Evolutionary conservation across 495 filamentous ascomycete species (phyloP).

Genomic region (Aspergillus sclerotiicarbonarius): DNA sequence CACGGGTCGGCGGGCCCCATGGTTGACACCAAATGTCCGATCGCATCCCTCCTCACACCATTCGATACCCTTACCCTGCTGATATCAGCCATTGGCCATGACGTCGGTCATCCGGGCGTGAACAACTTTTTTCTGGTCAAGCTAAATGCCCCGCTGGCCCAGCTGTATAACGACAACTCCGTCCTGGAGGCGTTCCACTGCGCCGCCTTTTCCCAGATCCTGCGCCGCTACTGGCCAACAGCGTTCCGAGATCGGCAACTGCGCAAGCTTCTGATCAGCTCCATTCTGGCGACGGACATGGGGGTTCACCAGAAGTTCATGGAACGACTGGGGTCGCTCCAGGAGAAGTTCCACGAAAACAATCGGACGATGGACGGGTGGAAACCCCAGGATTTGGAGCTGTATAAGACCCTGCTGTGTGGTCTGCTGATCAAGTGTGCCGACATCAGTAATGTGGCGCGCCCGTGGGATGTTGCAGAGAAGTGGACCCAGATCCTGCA

Average conservation of each 20-base stretch:
- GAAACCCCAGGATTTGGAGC: constrained; percentile 66
- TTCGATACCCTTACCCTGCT: constrained; percentile 87
- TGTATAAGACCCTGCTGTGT: constrained; percentile 76
- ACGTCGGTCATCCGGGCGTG: constrained; percentile 95
- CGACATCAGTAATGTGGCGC: constrained; percentile 96
- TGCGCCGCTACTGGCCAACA: constrained; percentile 87
- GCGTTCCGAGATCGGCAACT: constrained; percentile 72
- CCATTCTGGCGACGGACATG: constrained; percentile 96
- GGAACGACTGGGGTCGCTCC: constrained; percentile 72
- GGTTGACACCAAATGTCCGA: constrained; percentile 50
- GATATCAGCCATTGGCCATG: constrained; percentile 93
- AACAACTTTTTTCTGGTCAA: constrained; percentile 96
- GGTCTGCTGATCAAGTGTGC: constrained; percentile 95
- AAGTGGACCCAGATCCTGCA: constrained; percentile 89
- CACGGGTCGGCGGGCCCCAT: constrained; percentile 41
- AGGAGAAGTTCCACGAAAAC: constrained; percentile 68
- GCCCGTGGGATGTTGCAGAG: constrained; percentile 74
- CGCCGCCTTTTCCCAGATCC: constrained; percentile 93
- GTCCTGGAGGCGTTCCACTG: constrained; percentile 98
- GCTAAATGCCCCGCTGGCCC: constrained; percentile 91
- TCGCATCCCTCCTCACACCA: constrained; percentile 70
- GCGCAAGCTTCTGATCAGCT: constrained; percentile 88
- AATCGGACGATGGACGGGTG: constrained; percentile 59
- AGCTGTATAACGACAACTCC: constrained; percentile 95
- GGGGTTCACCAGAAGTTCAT: constrained; percentile 95